Evolutionary conservation across 23 red algal species (phyloP).

Genomic region (Agarophyton chilense): DNA sequence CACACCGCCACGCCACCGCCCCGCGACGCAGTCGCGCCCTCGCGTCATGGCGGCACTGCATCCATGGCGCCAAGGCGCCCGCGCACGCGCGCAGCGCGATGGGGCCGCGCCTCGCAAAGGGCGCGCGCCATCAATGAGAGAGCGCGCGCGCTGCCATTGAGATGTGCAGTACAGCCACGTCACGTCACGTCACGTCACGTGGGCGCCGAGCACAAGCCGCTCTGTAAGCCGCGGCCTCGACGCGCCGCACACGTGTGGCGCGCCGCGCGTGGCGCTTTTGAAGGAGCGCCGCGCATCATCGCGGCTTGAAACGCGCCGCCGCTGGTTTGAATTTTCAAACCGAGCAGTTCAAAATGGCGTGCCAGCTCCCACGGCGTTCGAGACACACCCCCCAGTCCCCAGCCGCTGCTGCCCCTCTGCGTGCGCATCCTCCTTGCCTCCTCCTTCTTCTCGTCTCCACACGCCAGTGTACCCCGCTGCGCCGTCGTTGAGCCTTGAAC

Average conservation of each 20-base stretch:
- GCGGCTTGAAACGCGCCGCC: neutral
- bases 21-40: too few species aligned
- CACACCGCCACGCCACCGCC: too few species aligned
- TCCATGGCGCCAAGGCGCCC: too few species aligned
- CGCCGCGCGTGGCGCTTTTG: neutral
- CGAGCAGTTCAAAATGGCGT: slow-evolving; percentile 2
- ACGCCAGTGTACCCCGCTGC: neutral
- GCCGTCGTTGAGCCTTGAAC: slow-evolving; percentile 4
- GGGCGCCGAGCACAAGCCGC: neutral
- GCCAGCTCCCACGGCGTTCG: slow-evolving; percentile 21
- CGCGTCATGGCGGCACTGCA: too few species aligned
- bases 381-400: neutral
- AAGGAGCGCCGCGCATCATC: neutral
- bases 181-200: neutral
- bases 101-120: neutral
- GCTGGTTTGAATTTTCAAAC: slow-evolving; percentile 29
- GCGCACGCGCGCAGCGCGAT: too few species aligned
- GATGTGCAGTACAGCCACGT: too few species aligned
- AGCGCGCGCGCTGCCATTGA: too few species aligned
- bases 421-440: neutral
- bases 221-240: neutral
- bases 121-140: too few species aligned
- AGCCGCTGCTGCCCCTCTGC: neutral
- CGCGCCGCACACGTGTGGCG: neutral
- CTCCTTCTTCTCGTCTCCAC: neutral